These are phyloP conservation scores for Prunus padus DNA, from an alignment of 306 rosid species.

Conservation along the genomic window DNA sequence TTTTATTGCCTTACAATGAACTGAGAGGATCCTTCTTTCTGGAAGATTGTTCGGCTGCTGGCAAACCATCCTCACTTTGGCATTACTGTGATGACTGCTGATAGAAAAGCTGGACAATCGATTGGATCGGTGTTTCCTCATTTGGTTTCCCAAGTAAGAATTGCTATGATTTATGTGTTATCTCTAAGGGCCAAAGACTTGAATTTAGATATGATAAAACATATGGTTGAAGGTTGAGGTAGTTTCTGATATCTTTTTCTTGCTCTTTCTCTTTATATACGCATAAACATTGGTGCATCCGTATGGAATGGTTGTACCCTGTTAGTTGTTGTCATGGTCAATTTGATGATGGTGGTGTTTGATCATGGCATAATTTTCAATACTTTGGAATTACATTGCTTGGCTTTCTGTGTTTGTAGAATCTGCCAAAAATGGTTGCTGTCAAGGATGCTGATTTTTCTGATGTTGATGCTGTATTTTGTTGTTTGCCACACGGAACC, in stretches of 20 bases:
- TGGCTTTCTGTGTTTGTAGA: slow-evolving; percentile 41
- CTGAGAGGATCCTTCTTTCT: slow-evolving; percentile 24
- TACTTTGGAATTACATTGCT: slow-evolving; percentile 12
- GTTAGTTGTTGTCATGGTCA: neutral
- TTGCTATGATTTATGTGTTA: slow-evolving; percentile 12
- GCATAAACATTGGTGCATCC: neutral
- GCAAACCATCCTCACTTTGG: slow-evolving; percentile 88
- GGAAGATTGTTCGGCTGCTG: slow-evolving; percentile 81
- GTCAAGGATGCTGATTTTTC: slow-evolving; percentile 82
- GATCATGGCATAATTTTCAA: neutral
- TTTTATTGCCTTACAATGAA: neutral
- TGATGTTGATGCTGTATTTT: slow-evolving; percentile 84
- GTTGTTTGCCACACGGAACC: slow-evolving; percentile 97
- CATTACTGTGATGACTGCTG: slow-evolving; percentile 77
- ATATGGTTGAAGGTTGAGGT: neutral
- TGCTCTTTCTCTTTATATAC: slow-evolving; percentile 1
- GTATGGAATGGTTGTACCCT: neutral
- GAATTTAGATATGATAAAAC: neutral
- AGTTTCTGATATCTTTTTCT: neutral
- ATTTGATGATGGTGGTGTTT: slow-evolving; percentile 21
- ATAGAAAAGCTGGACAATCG: slow-evolving; percentile 89
- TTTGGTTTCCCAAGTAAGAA: slow-evolving; percentile 60
- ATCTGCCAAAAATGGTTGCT: slow-evolving; percentile 82
- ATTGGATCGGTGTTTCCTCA: slow-evolving; percentile 88
- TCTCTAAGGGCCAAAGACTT: neutral